Evolutionary conservation across 208 protist genomes (phyloP), one percentile per base, ranked within the genome.

Genomic region (Crithidia bombi): DNA sequence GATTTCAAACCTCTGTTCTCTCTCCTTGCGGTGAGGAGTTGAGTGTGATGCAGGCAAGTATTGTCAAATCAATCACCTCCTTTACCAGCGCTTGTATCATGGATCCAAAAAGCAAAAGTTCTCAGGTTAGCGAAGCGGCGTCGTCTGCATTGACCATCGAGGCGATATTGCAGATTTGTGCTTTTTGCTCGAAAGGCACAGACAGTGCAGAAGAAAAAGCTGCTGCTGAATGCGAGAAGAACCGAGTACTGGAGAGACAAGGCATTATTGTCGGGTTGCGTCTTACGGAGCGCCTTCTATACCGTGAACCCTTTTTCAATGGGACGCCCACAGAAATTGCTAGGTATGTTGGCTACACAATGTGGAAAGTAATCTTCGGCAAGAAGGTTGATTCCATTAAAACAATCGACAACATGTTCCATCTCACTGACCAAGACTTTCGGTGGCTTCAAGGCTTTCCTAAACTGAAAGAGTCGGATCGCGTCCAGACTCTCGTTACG

Each of bases 351-450:
- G 91, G 82, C 0, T 80, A 81, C 39, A 81, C 79, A 4, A 61
- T 94, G 57, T 96, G 91, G 89, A 80, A 78, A 28, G 66, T 83
- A 15, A 70, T 83, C 14, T 94, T 92, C 75, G 91, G 91, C 17
- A 92, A 93, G 44, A 82, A 79, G 56, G 63, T 89, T 2, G 88
- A 94, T 69, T 79, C 78, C 26, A 83, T 96, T 38, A 87, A 80
- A 57, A 68, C 81, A 19, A 83, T 87, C 58, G 86, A 90, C 66
- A 88, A 75, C 10, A 51, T 83, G 23, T 93, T 87, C 70, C 82
- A 75, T 61, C 68, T 92, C 17, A 76, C 67, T 19, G 86, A 92
- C 46, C 83, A 54, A 14, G 70, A 84, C 71, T 89, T 93, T 51
- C 59, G 71, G 3, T 92, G 87, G 85, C 69, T 92, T 39, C 79